Base-by-base conservation (phyloP, 192 early-diverging fungal genomes). In the Entophlyctis luteolus region DNA sequence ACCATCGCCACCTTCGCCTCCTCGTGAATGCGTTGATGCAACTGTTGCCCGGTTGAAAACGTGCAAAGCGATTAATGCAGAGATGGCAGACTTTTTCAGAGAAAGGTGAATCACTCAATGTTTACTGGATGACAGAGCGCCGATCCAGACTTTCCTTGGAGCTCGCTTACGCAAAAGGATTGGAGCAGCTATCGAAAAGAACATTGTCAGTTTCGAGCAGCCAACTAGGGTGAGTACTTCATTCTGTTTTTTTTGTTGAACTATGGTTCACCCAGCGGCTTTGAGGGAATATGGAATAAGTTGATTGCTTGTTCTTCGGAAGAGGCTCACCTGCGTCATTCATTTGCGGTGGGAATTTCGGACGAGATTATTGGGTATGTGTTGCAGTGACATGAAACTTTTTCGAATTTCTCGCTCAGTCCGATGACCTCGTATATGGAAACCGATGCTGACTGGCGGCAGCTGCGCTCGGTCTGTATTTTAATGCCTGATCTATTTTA, bases 261-360 rank as follows among this genome's bases (percentile, higher is more conserved):
- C 12, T n/a, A 23, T 46, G 1, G 12, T 4, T 46, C 47, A 20
- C 2, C 27, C 22, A 66, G 63, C 27, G 63, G 35, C 2, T 66
- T 66, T 34, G 48, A 22, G 5, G 50, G 55, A 4, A 52, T 66
- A 42, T 66, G 63, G 63, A 55, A 55, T 52, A 66, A 66, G 36
- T 45, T 66, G 10, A 33, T 66, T 23, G 63, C 39, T 10, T 12
- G 50, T 28, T 54, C 50, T 12, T 48, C 63, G 4, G 63, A 66
- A 39, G 63, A 66, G 31, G 48, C 63, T 8, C 63, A 66, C 27
- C 2, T 54, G n/a, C 63, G 55, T 28, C 48, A 66, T 20, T 10
- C 37, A 18, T 66, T 66, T 20, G 63, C 63, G n/a, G 10, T 66
- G n/a, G 63, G 37, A n/a, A 6, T 66, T 22, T 55, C 63, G 4